A percentile compares a stretch with the other conserved stretches of the same genome.
Conservation (phyloP, 78 protist genomes). For the Bodo saltans region DNA sequence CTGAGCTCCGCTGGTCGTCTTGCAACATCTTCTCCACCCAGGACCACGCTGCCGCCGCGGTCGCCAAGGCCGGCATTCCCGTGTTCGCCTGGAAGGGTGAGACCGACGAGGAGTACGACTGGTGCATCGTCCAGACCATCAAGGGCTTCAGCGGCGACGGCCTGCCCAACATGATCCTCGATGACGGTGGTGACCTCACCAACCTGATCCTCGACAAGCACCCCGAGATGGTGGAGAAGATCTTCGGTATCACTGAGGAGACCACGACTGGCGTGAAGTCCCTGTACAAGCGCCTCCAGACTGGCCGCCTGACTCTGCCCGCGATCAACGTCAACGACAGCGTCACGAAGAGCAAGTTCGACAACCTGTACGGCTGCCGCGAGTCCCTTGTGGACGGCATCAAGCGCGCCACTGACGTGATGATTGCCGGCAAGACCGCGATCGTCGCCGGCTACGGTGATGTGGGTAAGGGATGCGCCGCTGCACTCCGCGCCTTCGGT, state of each 20-base stretch:
- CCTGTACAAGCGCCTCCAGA: constrained; percentile 84
- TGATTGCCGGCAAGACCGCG: constrained; percentile 95
- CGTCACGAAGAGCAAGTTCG: constrained; percentile 98
- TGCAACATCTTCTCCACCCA: constrained; percentile 99
- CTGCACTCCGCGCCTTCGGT: constrained; percentile 78
- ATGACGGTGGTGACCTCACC: constrained; percentile 99
- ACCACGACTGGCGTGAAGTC: constrained; percentile 99
- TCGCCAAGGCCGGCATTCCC: constrained; percentile 91
- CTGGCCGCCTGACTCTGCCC: too few species aligned
- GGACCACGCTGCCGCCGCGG: too few species aligned
- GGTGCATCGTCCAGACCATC: constrained; percentile 76
- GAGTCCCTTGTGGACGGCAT: constrained; percentile 97
- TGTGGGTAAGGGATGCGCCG: constrained; percentile 98
- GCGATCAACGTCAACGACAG: constrained; percentile 99
- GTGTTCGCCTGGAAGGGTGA: constrained; percentile 99
- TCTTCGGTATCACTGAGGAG: constrained; percentile 96
- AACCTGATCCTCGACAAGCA: constrained; percentile 47
- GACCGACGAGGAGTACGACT: constrained; percentile 95
- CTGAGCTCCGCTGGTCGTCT: constrained; percentile 93
- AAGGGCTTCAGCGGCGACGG: constrained; percentile 74
- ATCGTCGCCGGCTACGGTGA: constrained; percentile 97
- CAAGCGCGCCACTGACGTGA: constrained; percentile 97
- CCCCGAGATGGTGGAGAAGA: constrained; percentile 38
- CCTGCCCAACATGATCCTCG: constrained; percentile 84
- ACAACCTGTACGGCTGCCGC: constrained; percentile 97